Evolutionary conservation across 2,329 filamentous ascomycete species (phyloP), one percentile per base, ranked within the genome.

Genomic region (Chaetomiaceae sp.): DNA sequence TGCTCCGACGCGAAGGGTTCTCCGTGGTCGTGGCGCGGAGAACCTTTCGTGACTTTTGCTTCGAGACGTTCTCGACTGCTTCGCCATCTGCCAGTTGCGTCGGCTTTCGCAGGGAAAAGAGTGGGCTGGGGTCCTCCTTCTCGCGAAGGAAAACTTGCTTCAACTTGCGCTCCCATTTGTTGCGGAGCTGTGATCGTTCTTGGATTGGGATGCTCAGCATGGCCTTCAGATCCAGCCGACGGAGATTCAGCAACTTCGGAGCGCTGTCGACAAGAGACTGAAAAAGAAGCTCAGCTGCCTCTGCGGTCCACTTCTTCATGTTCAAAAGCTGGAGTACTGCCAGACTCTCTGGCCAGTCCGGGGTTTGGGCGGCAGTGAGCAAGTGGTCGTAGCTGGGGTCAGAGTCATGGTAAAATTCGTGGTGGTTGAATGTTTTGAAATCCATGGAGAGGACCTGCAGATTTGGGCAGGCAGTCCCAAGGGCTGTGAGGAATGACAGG

Each of bases 201-300:
- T 90, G 85, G 89, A 90, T 96, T 10, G 87, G 84, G 41, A 84
- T 80, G 63, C 91, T 83, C 43, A 96, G 75, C 68, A 90, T 92
- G 1, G 86, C 85, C 62, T 86, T 88, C 59, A 96, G 80, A 1
- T 80, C 77, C 10, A 96, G 72, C 38, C 78, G 75, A 8, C 90
- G 84, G 21, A 97, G 77, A 53, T 82, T 73, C 0, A 77, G 80
- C 20, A 97, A 68, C 2, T 78, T 69, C 1, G 77, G 73, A 0
- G 90, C 89, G 45, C 81, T 82, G 53, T 90, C 78, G 20, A 92
- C 79, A 2, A 97, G 74, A 14, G 89, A 94, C 36, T 81, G 78
- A 61, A 96, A 87, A 61, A 96, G 89, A 53, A 82, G 83, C 61
- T 88, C 82, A 0, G 90, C 90, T 0, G 84, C 81, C 30, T 79